phyloP scores from a whole-genome alignment of 2,329 filamentous ascomycete genomes.

The Epichloe glyceriae region DNA sequence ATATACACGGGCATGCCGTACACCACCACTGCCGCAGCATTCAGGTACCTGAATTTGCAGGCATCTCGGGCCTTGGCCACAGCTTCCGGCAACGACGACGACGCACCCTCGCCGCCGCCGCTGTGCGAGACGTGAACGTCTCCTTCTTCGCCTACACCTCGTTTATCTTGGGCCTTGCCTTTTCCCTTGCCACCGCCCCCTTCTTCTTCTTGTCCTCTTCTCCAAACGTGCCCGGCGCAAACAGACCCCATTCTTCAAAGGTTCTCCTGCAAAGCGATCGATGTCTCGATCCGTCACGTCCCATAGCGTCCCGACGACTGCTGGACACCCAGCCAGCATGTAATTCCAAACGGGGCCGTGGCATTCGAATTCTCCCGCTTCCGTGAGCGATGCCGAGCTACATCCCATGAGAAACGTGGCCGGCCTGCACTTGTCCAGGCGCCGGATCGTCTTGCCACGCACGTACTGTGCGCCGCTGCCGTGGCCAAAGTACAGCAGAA shows the following conservation, averaged over 20 bases:
- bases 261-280: conserved; percentile 71
- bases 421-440: conserved; percentile 59
- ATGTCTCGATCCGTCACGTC: conserved; percentile 97
- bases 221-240: conserved; percentile 34
- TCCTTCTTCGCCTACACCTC: neutral
- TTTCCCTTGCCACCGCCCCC: conserved; percentile 3
- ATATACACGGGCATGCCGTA: conserved; percentile 93
- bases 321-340: conserved; percentile 74
- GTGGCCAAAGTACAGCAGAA: conserved; percentile 91
- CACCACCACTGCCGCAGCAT: conserved; percentile 83
- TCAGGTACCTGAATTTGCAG: conserved; percentile 85
- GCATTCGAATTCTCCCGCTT: conserved; percentile 81
- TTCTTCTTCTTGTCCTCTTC: conserved; percentile 18
- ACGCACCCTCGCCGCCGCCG: neutral
- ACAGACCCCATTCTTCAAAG: conserved; percentile 79
- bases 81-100: conserved; percentile 59
- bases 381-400: conserved; percentile 64
- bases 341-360: conserved; percentile 85
- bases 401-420: conserved; percentile 89
- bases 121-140: neutral
- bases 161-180: neutral
- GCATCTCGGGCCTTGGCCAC: conserved; percentile 60
- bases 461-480: conserved; percentile 93
- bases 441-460: conserved; percentile 67
- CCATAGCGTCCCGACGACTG: conserved; percentile 88